Evolutionary conservation across 371 early-diverging fungal genomes (phyloP), one percentile per base, ranked within the genome.

Genomic region (Ordospora colligata): DNA sequence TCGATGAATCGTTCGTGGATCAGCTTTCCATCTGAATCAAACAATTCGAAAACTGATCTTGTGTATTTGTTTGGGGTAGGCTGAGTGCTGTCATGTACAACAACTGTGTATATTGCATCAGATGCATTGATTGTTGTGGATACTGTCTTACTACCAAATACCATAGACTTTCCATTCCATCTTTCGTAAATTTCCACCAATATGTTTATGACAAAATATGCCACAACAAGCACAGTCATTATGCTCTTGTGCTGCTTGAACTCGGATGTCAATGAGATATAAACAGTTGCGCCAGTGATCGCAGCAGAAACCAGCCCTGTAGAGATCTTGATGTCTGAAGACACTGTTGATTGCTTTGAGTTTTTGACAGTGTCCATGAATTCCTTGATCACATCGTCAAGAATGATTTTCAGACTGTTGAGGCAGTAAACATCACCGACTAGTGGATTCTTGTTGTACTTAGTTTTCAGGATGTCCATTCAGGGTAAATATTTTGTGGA

Each of bases 31-130:
- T 52, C 52, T 40, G 71, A 47, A 47, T 79, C 25, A 66, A 74
- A 79, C 50, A 82, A 40, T 17, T 82, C 80, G 37, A 44, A 76
- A n/a, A 82, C 63, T 43, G 45, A 52, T 62, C 69, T 79, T 42
- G 37, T 32, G 44, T 74, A 80, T 43, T 77, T 80, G 46, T 42
- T 62, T 17, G 72, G 75, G 17, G 73, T 68, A 25, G 50, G 52
- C 23, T 49, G 65, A 32, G 45, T 46, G 37, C 43, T 45, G n/a
- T 69, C 54, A 46, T 73, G 74, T 6, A 77, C 51, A 32, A 77
- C 2, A 23, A 77, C 19, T 6, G 25, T 73, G 54, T 76, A 76
- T 44, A 63, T 58, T 4, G 65, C 43, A 72, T 73, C 32, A 19
- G 67, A 45, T 14, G 43, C 58, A 27, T 45, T 43, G 25, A 65